A percentile compares a stretch with the other conserved stretches of the same genome.
These are phyloP conservation scores for Yarrowia sp. DNA, from an alignment of 805 yeast genomes.

Conservation along the genomic window DNA sequence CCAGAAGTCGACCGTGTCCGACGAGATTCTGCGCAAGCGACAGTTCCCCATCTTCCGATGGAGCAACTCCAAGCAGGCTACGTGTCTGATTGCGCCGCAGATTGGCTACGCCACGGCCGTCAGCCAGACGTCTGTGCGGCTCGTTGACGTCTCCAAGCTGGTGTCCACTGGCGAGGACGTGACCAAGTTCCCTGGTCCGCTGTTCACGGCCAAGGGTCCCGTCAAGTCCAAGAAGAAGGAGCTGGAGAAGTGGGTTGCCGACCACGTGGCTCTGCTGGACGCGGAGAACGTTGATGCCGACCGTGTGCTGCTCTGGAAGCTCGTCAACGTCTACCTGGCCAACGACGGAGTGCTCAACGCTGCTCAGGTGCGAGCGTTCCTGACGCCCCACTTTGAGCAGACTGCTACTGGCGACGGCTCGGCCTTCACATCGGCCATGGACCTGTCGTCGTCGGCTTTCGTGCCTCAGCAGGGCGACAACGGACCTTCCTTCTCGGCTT, in stretches of 20 bases:
- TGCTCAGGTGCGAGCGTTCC: slow-evolving; percentile 34
- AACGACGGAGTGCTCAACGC: slow-evolving; percentile 37
- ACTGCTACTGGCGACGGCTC: slow-evolving; percentile 29
- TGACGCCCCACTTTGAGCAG: slow-evolving; percentile 32
- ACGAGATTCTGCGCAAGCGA: slow-evolving; percentile 50
- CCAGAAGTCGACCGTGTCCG: background rate
- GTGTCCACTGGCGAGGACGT: slow-evolving; percentile 36
- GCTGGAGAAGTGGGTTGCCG: slow-evolving; percentile 64
- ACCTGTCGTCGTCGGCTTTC: slow-evolving; percentile 30
- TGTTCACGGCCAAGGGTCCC: slow-evolving; percentile 42
- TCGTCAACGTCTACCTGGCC: slow-evolving; percentile 40
- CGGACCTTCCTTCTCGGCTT: slow-evolving; percentile 16
- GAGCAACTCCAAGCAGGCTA: slow-evolving; percentile 49
- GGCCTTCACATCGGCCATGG: slow-evolving; percentile 28
- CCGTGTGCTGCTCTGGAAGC: slow-evolving; percentile 38
- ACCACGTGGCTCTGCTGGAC: slow-evolving; percentile 36
- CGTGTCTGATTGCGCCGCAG: slow-evolving; percentile 46
- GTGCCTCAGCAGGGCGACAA: slow-evolving; percentile 28
- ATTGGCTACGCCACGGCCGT: slow-evolving; percentile 40
- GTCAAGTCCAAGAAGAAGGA: slow-evolving; percentile 62
- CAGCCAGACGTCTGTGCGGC: slow-evolving; percentile 36
- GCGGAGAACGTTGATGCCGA: slow-evolving; percentile 31
- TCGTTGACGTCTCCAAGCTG: slow-evolving; percentile 36
- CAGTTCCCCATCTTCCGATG: slow-evolving; percentile 80
- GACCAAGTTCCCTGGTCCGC: slow-evolving; percentile 64